Base-by-base conservation (phyloP, 2,329 filamentous ascomycete genomes). In the Clarireedia hainanense region DNA sequence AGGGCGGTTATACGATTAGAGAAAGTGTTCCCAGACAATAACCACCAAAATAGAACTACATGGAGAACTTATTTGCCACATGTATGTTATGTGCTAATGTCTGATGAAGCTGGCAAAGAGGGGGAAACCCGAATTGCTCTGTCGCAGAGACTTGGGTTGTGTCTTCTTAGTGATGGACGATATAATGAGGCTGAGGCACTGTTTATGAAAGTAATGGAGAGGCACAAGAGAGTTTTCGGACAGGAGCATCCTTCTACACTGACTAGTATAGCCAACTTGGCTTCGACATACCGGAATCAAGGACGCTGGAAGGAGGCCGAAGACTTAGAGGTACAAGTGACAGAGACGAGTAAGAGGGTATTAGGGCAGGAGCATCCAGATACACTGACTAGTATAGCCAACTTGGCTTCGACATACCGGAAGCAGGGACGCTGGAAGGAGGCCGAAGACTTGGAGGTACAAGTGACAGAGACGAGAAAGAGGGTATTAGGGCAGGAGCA, bases 381-480 rank as follows among this genome's bases (percentile, higher is more conserved):
- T 2, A 20, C 20, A 20, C 20, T 20, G 1, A 20, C 2, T 1
- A 20, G 20, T 20, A 20, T 20, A 20, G 20, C 20, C 20, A 20
- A 20, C 20, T 20, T 20, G 20, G 2, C 20, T 20, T 20, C 20
- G 2, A 2, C 2, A 20, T 20, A 1, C 1, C 0, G 0, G 20
- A 20, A 20, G 2, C 20, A 20, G 1, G 20, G 20, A 20, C 20
- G 20, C 2, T 40, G 12, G 6, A 15, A 40, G 17, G 37, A 12
- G 17, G 37, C 10, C 17, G 14, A 40, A 15, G 17, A 14, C 17
- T 7, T 40, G 6, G 3, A 46, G 3, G 6, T 46, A 6, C 12
- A 46, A 46, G 43, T 23, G 7, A 14, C 27, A 12, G 3, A 46
- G 6, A n/a, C 20, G 12, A 46, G 20, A 4, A 26, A 2, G 6